Percentiles rank a stretch among this genome's conserved stretches.
phyloP scores from a whole-genome alignment of 352 stramenopile genomes.

The Pythium grandisporangium region DNA sequence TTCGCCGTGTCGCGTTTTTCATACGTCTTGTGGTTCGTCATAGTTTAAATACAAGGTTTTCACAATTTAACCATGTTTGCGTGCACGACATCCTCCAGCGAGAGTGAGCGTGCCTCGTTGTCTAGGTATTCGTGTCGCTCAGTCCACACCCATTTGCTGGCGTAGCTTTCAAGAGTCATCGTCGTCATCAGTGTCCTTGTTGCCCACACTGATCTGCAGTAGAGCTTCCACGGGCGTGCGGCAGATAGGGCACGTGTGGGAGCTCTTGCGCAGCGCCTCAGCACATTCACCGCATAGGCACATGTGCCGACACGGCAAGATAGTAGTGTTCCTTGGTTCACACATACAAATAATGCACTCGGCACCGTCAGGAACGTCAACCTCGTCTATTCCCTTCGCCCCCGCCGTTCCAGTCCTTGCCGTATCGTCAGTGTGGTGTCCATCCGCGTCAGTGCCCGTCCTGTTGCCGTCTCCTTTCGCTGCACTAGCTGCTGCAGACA shows the following conservation, averaged over 20 bases:
- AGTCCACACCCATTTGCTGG: too few species aligned
- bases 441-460: too few species aligned
- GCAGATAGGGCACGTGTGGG: constrained; percentile 79
- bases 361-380: constrained; percentile 65
- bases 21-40: too few species aligned
- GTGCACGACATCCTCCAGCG: too few species aligned
- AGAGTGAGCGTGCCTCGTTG: too few species aligned
- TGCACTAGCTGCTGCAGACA: constrained; percentile 29
- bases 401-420: too few species aligned
- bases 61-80: too few species aligned
- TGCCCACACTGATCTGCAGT: constrained; percentile 67
- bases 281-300: constrained; percentile 78
- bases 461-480: constrained; percentile 3
- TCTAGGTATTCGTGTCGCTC: too few species aligned
- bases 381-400: too few species aligned
- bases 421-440: too few species aligned
- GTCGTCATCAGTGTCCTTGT: constrained; percentile 21
- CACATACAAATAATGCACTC: constrained; percentile 86
- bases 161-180: constrained; percentile 4
- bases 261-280: constrained; percentile 54
- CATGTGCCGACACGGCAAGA: constrained; percentile 83
- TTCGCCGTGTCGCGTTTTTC: too few species aligned
- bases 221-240: constrained; percentile 62
- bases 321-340: constrained; percentile 72
- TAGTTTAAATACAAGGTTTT: too few species aligned